Base-by-base conservation (phyloP, 768 basidiomycete genomes). In the Pisolithus marmoratus region DNA sequence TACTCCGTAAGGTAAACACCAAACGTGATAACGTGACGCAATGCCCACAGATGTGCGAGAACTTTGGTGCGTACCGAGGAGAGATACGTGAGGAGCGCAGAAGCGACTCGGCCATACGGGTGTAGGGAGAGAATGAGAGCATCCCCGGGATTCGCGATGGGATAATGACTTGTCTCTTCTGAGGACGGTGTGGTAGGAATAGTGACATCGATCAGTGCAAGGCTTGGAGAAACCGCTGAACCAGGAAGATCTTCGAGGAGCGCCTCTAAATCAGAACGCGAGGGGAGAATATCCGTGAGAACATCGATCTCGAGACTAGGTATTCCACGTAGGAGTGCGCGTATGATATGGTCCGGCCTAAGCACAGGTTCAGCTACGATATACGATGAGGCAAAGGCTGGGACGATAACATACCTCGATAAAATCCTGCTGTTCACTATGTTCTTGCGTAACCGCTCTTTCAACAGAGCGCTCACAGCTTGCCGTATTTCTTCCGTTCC, bases 1-100 rank as follows among this genome's bases (percentile, higher is more conserved):
- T 77, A 70, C 61, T 94, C 90, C 29, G 78, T 71, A 1, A 83
- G 83, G 53, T 84, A 84, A 5, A 83, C 63, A 1, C 74, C 72
- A 22, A 92, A 72, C 0, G 80, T 75, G 8, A 89, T 67, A 49
- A 92, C 71, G 62, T 92, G 87, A 8, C 80, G 78, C 5, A 97
- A 63, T 0, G 80, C 76, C 84, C 86, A 87, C 0, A 81, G 58
- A 48, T 87, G 78, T 15, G 70, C 68, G 46, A 74, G 79, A 4
- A 85, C 82, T 1, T 77, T 55, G n/a, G 78, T 71, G 36, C 90
- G 81, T 57, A 90, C 81, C 6, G 77, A 70, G 5, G 71, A 58
- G 51, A 90, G 71, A 24, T 81, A 63, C 1, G 77, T 70, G 2
- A 90, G 65, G 5, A 90, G 65, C 0, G 82, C 83, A 34, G 68